Evolutionary conservation across 2,329 filamentous ascomycete species (phyloP).

Genomic region (Diaporthe vexans): DNA sequence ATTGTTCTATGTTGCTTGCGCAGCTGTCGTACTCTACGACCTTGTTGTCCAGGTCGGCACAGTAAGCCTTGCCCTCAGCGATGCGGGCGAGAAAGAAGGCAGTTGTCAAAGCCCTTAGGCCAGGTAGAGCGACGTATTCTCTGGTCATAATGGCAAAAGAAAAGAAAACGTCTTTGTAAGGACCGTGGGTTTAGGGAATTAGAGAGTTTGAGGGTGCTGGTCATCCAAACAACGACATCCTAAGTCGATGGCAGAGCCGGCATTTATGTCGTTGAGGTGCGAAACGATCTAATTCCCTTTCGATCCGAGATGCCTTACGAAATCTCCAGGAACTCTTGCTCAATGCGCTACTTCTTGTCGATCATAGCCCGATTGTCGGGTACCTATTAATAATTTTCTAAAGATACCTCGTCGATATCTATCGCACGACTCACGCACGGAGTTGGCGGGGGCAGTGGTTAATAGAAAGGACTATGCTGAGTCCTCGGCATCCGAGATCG

Average conservation of each 20-base stretch:
- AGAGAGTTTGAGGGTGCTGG: background rate
- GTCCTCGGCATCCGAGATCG: background rate
- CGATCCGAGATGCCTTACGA: background rate
- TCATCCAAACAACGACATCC: background rate
- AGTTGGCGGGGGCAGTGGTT: background rate
- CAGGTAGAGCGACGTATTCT: background rate
- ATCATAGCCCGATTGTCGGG: background rate
- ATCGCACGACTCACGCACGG: background rate
- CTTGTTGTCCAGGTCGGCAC: conserved; percentile 1
- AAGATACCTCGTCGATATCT: background rate
- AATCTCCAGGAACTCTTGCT: background rate
- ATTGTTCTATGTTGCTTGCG: background rate
- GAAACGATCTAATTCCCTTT: background rate
- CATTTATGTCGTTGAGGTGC: conserved; percentile 6
- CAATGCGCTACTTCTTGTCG: background rate
- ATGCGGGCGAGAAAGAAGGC: conserved; percentile 7
- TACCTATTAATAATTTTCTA: background rate
- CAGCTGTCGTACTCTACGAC: background rate
- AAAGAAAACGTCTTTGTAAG: background rate
- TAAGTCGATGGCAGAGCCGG: background rate
- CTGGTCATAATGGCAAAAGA: background rate
- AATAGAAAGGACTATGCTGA: background rate
- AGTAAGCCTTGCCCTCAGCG: background rate
- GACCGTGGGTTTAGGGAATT: background rate
- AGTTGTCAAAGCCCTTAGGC: background rate